Evolutionary conservation across 2,329 filamentous ascomycete species (phyloP).

Genomic region (Fonsecaea pedrosoi): DNA sequence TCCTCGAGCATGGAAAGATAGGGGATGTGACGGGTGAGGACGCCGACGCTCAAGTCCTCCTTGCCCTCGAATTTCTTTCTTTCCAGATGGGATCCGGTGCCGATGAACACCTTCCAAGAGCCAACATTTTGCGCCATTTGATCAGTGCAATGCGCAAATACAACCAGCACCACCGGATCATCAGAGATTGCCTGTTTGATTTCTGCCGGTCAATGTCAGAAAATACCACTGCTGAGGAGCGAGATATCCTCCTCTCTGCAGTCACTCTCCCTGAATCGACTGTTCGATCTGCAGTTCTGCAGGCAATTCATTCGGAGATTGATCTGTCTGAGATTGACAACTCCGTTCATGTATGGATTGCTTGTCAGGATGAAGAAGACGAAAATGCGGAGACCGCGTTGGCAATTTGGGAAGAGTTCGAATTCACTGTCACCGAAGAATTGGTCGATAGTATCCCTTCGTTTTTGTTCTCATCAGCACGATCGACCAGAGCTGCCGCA

Average conservation of each 20-base stretch:
- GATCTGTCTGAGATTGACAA: constrained; percentile 87
- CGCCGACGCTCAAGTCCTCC: constrained; percentile 84
- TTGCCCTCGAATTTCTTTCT: constrained; percentile 85
- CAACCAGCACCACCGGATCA: constrained; percentile 89
- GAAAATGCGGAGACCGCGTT: constrained; percentile 84
- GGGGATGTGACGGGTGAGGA: constrained; percentile 72
- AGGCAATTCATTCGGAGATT: constrained; percentile 88
- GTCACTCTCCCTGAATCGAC: constrained; percentile 78
- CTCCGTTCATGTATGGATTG: constrained; percentile 91
- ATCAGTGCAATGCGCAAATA: constrained; percentile 86
- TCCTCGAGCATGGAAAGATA: constrained; percentile 81
- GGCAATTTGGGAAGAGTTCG: constrained; percentile 95
- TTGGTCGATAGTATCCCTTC: constrained; percentile 73
- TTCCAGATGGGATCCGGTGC: constrained; percentile 85
- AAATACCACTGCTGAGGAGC: constrained; percentile 76
- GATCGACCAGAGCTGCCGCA: constrained; percentile 81
- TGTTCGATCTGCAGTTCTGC: constrained; percentile 83
- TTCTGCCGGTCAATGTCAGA: constrained; percentile 82
- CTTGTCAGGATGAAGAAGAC: constrained; percentile 85
- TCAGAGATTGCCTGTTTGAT: constrained; percentile 91
- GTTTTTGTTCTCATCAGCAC: constrained; percentile 80
- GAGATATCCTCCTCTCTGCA: constrained; percentile 76
- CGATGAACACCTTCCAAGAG: constrained; percentile 76
- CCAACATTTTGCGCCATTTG: constrained; percentile 73
- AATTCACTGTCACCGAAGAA: constrained; percentile 71